phyloP scores from a whole-genome alignment of 2,329 filamentous ascomycete genomes.

The Fusarium bactridioides region DNA sequence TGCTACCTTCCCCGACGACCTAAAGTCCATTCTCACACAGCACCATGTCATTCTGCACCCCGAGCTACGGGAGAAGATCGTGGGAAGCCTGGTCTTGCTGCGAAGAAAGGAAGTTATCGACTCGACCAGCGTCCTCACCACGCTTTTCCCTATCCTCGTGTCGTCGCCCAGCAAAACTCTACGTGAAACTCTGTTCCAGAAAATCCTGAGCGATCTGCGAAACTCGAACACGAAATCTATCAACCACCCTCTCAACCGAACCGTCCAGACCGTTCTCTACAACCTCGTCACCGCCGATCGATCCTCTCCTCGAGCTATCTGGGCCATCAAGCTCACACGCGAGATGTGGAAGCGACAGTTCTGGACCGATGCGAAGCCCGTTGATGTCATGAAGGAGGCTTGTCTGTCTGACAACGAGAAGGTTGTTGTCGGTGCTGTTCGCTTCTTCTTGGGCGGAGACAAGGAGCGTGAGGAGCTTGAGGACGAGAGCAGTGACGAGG shows the following conservation, averaged over 20 bases:
- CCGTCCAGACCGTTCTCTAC: slow-evolving; percentile 91
- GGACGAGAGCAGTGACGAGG: slow-evolving; percentile 86
- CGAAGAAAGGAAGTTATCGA: slow-evolving; percentile 92
- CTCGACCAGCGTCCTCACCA: slow-evolving; percentile 82
- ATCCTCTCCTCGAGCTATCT: slow-evolving; percentile 84
- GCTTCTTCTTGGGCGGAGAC: slow-evolving; percentile 96
- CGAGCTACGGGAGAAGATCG: slow-evolving; percentile 92
- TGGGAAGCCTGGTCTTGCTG: slow-evolving; percentile 86
- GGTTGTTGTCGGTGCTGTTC: slow-evolving; percentile 83
- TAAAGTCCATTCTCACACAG: slow-evolving; percentile 80
- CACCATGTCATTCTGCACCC: slow-evolving; percentile 85
- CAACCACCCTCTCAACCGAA: slow-evolving; percentile 92
- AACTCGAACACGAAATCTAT: slow-evolving; percentile 85
- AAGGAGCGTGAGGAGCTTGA: slow-evolving; percentile 94
- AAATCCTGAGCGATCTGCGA: slow-evolving; percentile 90
- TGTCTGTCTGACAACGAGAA: slow-evolving; percentile 91
- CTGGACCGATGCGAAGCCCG: slow-evolving; percentile 92
- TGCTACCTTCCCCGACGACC: slow-evolving; percentile 76
- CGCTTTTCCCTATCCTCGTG: slow-evolving; percentile 92
- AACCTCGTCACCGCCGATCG: slow-evolving; percentile 89
- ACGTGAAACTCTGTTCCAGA: slow-evolving; percentile 81
- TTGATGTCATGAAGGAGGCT: slow-evolving; percentile 98
- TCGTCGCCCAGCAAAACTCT: slow-evolving; percentile 92
- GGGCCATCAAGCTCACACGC: slow-evolving; percentile 94
- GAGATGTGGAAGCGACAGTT: slow-evolving; percentile 97